phyloP scores from a whole-genome alignment of 2,329 filamentous ascomycete species.

The Clonostachys byssicola region DNA sequence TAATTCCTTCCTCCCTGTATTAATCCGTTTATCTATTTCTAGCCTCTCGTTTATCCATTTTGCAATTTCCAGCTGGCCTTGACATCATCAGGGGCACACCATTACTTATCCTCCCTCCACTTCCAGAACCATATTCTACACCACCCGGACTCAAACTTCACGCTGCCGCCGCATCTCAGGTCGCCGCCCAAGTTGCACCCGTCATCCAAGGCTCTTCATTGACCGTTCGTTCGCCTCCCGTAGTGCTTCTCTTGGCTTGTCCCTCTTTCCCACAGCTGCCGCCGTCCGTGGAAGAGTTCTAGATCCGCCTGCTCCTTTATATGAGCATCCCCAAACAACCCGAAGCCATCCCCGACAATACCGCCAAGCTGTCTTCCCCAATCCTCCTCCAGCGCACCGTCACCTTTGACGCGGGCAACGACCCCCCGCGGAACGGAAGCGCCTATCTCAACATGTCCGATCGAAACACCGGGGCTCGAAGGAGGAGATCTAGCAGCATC shows the following conservation, averaged over 20 bases:
- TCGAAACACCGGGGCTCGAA: conserved; percentile 56
- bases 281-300: no score
- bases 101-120: no score
- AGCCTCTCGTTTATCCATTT: not conserved
- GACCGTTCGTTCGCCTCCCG: not conserved
- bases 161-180: not conserved
- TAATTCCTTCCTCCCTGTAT: not conserved
- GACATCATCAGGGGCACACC: conserved; percentile 3
- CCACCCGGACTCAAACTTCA: not conserved
- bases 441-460: conserved; percentile 56
- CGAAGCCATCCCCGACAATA: conserved; percentile 43
- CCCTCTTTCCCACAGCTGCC: not conserved
- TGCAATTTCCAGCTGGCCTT: not conserved
- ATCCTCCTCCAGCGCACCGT: conserved; percentile 84
- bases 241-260: not conserved
- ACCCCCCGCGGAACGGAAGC: not conserved
- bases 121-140: no score
- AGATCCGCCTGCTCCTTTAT: no score
- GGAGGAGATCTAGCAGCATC: conserved; percentile 95
- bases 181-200: not conserved
- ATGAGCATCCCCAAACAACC: no score
- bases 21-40: not conserved
- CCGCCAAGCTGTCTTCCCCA: conserved; percentile 94
- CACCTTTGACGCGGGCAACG: conserved; percentile 77
- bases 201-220: not conserved